These are phyloP conservation scores for Sanghuangporus weigelae DNA, from an alignment of 1,284 basidiomycete genomes.

Conservation along the genomic window DNA sequence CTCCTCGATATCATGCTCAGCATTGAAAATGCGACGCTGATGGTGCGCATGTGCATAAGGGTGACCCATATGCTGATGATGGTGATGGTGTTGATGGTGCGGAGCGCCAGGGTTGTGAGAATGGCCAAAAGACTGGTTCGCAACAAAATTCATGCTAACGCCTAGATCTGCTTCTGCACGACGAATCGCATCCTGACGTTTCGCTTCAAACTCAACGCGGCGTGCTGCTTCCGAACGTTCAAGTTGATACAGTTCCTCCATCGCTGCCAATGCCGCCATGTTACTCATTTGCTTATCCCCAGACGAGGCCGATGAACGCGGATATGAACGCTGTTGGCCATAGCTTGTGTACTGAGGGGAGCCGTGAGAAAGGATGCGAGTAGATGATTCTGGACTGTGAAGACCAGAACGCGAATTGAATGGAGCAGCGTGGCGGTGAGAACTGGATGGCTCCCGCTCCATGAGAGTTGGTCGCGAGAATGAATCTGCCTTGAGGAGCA, in stretches of 20 bases:
- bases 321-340: constrained; percentile 20
- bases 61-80: constrained; percentile 21
- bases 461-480: constrained; percentile 65
- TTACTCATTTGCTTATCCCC: constrained; percentile 24
- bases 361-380: constrained; percentile 28
- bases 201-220: constrained; percentile 80
- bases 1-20: constrained; percentile 41
- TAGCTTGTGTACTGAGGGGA: constrained; percentile 18
- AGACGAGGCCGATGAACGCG: constrained; percentile 21
- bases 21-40: constrained; percentile 30
- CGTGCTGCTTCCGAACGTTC: constrained; percentile 80
- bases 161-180: constrained; percentile 68
- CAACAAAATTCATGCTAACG: constrained; percentile 5
- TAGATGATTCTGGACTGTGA: not conserved
- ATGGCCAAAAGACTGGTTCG: not conserved
- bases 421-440: constrained; percentile 3
- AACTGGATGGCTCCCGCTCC: constrained; percentile 7
- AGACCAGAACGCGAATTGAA: not conserved
- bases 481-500: constrained; percentile 44
- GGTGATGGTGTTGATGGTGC: constrained; percentile 41
- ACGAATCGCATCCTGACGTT: constrained; percentile 73
- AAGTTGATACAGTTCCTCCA: constrained; percentile 83
- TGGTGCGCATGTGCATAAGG: constrained; percentile 26
- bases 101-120: constrained; percentile 21
- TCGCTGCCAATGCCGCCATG: constrained; percentile 69